These are phyloP conservation scores for Pythium rhizo-oryzae DNA, from an alignment of 352 stramenopile genomes.

Conservation along the genomic window DNA sequence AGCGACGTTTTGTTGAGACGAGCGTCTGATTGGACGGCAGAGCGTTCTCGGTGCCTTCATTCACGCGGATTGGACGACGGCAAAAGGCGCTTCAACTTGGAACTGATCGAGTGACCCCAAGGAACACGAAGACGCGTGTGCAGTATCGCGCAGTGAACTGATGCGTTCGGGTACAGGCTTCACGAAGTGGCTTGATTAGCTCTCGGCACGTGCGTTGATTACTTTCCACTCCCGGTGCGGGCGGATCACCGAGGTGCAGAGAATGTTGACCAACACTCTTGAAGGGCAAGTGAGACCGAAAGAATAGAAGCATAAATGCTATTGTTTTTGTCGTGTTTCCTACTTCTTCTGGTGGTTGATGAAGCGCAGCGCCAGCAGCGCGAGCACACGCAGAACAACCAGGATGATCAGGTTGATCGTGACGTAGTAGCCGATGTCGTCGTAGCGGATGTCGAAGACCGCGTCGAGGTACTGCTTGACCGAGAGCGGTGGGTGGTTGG, in stretches of 20 bases:
- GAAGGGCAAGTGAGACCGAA: too few relatives aligned
- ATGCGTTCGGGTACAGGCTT: too few relatives aligned
- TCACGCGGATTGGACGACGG: background rate
- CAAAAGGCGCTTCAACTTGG: background rate
- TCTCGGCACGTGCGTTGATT: too few relatives aligned
- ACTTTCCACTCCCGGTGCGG: too few relatives aligned
- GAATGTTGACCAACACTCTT: too few relatives aligned
- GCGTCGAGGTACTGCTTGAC: constrained; percentile 23
- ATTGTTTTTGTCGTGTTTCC: background rate
- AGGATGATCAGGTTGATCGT: constrained; percentile 40
- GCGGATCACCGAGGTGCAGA: too few relatives aligned
- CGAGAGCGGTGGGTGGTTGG: constrained; percentile 8
- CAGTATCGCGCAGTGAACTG: too few relatives aligned
- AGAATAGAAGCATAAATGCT: too few relatives aligned
- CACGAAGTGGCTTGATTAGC: too few relatives aligned
- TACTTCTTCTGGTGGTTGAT: constrained; percentile 33
- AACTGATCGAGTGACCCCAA: too few relatives aligned
- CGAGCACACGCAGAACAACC: constrained; percentile 17
- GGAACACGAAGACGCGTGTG: too few relatives aligned
- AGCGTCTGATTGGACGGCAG: background rate
- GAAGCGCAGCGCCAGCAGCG: constrained; percentile 25
- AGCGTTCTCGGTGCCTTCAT: background rate
- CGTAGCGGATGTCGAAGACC: constrained; percentile 55
- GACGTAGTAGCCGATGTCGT: constrained; percentile 50
- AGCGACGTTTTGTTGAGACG: background rate